Base-by-base conservation (phyloP, 2,329 filamentous ascomycete species). In the Stachybotrys chartarum region DNA sequence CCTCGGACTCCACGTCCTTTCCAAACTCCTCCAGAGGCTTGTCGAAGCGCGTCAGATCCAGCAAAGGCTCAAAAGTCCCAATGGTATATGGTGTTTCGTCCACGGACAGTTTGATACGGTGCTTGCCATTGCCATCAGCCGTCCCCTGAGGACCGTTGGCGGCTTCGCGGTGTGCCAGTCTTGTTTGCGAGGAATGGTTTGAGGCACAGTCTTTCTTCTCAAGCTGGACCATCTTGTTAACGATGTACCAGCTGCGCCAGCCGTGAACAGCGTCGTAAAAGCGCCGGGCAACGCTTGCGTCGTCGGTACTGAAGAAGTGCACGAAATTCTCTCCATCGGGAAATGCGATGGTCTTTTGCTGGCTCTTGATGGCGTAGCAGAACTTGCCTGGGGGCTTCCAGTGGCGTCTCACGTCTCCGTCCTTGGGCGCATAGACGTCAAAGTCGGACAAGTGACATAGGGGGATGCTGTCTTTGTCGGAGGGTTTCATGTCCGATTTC, bases 201-300 rank as follows among this genome's bases (percentile, higher is more conserved):
- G 59, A 55, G 5, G 63, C 56, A 51, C 61, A 64, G 51, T 64
- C 61, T 57, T 66, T 68, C 51, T 64, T 67, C 54, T 80, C 79
- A 17, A 85, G 58, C 52, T 73, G 69, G 6, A 73, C 83, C 66
- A 87, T 80, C 58, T 85, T 84, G 62, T 90, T 86, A 48, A 90
- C 87, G 7, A 97, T 74, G 65, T 96, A 96, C 91, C 91, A 96
- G 69, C 90, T 95, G 56, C 93, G 83, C 92, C 92, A 97, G 45
- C 74, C 75, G 58, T 96, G 91, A 1, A 96, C 79, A 30, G 80
- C 79, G 16, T 80, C 76, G 64, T 88, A 85, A 72, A 93, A 96
- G 14, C 76, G 73, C n/a, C 80, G 78, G 1, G 89, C 90, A 1
- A 85, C 70, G 1, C 75, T 68, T 6, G 79, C 74, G 63, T 97